phyloP scores from a whole-genome alignment of 495 filamentous ascomycete genomes.

The Xylaria curta region DNA sequence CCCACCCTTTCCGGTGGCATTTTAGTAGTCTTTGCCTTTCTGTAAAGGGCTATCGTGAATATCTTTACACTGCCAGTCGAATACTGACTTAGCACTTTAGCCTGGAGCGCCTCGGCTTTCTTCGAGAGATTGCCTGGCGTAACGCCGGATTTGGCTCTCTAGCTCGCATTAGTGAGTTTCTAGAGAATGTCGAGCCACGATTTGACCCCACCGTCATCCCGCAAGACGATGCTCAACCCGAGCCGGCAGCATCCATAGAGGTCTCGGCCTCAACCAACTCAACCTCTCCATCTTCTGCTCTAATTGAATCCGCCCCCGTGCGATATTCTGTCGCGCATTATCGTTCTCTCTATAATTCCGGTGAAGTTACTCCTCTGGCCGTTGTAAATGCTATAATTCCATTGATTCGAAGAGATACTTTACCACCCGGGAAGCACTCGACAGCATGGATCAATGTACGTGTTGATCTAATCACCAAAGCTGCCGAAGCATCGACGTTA shows the following conservation, averaged over 20 bases:
- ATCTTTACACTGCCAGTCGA: no score
- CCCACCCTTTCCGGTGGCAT: constrained; percentile 13
- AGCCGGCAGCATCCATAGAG: not conserved
- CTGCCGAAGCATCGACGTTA: constrained; percentile 69
- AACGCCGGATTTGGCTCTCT: constrained; percentile 75
- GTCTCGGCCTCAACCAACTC: not conserved
- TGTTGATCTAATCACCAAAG: constrained; percentile 62
- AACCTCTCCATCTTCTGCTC: not conserved
- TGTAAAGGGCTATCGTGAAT: constrained; percentile 8
- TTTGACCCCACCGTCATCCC: constrained; percentile 83
- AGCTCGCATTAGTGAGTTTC: constrained; percentile 57
- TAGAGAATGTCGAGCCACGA: constrained; percentile 67
- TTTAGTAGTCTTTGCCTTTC: constrained; percentile 11
- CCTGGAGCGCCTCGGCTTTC: constrained; percentile 43
- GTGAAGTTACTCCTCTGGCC: constrained; percentile 67
- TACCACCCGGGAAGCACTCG: constrained; percentile 61
- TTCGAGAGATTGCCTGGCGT: constrained; percentile 56
- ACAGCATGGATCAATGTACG: constrained; percentile 69
- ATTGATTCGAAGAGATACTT: constrained; percentile 66
- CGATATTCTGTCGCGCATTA: constrained; percentile 73
- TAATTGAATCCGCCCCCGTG: constrained; percentile 8
- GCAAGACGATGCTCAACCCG: constrained; percentile 28
- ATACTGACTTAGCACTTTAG: constrained; percentile 25
- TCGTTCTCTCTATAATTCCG: constrained; percentile 67
- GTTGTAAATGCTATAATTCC: constrained; percentile 72